Conservation (phyloP, 768 basidiomycete species). For the Russula virescens region DNA sequence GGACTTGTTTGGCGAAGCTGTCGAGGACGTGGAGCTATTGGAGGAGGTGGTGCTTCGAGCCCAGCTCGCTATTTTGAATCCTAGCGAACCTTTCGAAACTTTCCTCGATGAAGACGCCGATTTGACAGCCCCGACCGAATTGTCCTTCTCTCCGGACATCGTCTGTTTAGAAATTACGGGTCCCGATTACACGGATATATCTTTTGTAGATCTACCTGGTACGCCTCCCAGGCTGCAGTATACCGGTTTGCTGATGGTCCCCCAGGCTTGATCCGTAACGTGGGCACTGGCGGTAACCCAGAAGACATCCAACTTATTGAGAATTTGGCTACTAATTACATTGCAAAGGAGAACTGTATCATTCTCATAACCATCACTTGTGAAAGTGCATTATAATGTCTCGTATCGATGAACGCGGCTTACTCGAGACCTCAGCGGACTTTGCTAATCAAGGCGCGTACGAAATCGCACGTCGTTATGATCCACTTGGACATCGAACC, state of each 20-base stretch:
- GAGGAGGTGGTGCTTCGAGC: conserved; percentile 8
- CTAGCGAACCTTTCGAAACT: not conserved
- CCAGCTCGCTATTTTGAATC: conserved; percentile 18
- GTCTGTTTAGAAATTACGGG: conserved; percentile 29
- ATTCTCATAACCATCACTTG: conserved; percentile 29
- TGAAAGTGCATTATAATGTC: conserved; percentile 24
- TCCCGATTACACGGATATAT: conserved; percentile 28
- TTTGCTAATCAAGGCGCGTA: conserved; percentile 32
- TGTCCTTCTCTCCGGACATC: conserved; percentile 26
- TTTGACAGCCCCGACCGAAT: not conserved
- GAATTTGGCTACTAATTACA: conserved; percentile 24
- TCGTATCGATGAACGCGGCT: not conserved
- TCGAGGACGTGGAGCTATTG: not conserved
- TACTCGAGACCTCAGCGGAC: conserved; percentile 25
- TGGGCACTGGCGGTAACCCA: conserved; percentile 23
- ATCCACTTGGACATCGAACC: conserved; percentile 26
- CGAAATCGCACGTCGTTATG: conserved; percentile 25
- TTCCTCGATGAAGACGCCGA: not conserved
- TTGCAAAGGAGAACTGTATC: conserved; percentile 24
- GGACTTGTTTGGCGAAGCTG: conserved; percentile 6
- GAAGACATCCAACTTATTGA: conserved; percentile 25
- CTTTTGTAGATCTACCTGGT: conserved; percentile 31
- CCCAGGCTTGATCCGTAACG: conserved; percentile 27
- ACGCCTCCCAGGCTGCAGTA: not conserved
- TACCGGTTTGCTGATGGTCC: not conserved